phyloP scores from a whole-genome alignment of 2,329 filamentous ascomycete species.

The Exophiala xenobiotica region DNA sequence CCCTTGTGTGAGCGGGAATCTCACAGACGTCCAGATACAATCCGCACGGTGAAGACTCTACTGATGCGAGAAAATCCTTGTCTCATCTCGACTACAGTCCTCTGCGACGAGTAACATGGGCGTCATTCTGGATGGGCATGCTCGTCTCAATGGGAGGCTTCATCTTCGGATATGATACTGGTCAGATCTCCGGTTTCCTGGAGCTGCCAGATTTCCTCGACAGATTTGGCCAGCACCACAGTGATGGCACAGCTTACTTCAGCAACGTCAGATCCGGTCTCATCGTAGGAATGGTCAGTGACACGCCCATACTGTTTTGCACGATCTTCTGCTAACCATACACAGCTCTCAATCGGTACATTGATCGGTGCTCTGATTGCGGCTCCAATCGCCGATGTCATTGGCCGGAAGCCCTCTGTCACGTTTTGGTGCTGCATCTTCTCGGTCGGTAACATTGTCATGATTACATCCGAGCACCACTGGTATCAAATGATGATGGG shows the following conservation, averaged over 20 bases:
- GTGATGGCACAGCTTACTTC: conserved; percentile 41
- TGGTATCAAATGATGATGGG: conserved; percentile 63
- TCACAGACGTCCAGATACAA: conserved; percentile 15
- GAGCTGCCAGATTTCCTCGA: conserved; percentile 42
- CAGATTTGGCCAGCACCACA: conserved; percentile 40
- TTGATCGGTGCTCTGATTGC: conserved; percentile 66
- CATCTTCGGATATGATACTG: conserved; percentile 43
- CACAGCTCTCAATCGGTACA: conserved; percentile 66
- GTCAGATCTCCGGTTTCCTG: conserved; percentile 47
- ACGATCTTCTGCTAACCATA: not conserved
- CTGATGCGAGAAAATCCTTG: conserved; percentile 27
- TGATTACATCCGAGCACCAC: conserved; percentile 56
- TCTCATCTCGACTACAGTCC: conserved; percentile 31
- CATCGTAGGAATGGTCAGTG: conserved; percentile 43
- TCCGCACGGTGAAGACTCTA: conserved; percentile 18
- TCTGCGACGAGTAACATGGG: conserved; percentile 36
- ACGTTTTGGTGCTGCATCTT: conserved; percentile 43
- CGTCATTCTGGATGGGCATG: conserved; percentile 43
- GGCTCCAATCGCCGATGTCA: conserved; percentile 49
- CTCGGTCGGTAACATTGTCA: conserved; percentile 43
- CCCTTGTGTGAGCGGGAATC: too few species aligned
- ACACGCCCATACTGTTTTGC: not conserved
- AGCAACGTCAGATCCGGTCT: conserved; percentile 44
- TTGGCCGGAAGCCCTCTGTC: conserved; percentile 46
- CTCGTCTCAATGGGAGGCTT: conserved; percentile 50